A percentile compares a stretch with the other conserved stretches of the same genome.
phyloP scores from a whole-genome alignment of 2,329 filamentous ascomycete species.

The Diaporthe helianthi region DNA sequence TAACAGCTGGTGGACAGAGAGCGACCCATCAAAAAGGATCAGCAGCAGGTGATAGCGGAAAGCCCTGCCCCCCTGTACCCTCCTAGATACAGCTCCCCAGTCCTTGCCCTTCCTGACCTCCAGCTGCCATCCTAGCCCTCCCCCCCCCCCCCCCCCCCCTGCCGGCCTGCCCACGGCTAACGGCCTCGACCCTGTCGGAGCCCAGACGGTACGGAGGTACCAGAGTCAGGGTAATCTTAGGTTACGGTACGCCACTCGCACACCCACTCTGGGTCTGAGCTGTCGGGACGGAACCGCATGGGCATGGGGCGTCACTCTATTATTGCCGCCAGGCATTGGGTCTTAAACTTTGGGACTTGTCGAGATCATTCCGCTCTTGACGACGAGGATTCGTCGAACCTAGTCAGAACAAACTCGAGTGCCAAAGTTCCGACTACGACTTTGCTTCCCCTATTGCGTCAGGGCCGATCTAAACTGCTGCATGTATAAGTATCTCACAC shows the following conservation, averaged over 20 bases:
- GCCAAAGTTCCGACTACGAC: conserved; percentile 26
- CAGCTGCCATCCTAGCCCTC: no score
- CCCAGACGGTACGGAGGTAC: conserved; percentile 24
- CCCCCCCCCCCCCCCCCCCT: neutral
- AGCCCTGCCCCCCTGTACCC: neutral
- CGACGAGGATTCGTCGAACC: conserved; percentile 19
- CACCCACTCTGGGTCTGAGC: conserved; percentile 7
- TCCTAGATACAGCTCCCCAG: neutral
- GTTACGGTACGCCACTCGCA: conserved; percentile 22
- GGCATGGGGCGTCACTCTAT: conserved; percentile 24
- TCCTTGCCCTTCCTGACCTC: no score
- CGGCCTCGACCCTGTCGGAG: conserved; percentile 23
- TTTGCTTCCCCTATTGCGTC: conserved; percentile 16
- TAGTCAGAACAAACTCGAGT: conserved; percentile 25
- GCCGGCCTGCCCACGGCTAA: conserved; percentile 14
- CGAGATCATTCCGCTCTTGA: conserved; percentile 30
- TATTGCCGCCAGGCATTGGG: conserved; percentile 28
- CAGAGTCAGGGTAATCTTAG: conserved; percentile 29
- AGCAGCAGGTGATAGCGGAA: conserved; percentile 3
- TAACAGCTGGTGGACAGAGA: neutral
- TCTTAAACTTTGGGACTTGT: conserved; percentile 34
- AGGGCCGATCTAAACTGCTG: conserved; percentile 20
- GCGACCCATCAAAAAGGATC: conserved; percentile 23
- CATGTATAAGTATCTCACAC: conserved; percentile 30
- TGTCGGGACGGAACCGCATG: conserved; percentile 28